Percentiles rank a stretch among this genome's conserved stretches.
phyloP scores from a whole-genome alignment of 345 rosid species.

The Durio zibethinus region DNA sequence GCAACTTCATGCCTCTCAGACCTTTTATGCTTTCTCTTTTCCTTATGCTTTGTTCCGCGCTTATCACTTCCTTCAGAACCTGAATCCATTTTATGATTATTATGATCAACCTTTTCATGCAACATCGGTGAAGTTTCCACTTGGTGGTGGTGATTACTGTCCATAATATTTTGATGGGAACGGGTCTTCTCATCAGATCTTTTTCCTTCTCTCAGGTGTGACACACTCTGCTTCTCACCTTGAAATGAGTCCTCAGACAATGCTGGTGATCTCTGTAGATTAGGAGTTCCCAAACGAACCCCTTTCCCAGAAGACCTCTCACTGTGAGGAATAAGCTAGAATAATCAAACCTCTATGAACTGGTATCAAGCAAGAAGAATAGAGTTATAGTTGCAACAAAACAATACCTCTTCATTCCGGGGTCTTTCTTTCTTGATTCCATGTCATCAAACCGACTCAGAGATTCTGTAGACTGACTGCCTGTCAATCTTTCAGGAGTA shows the following conservation, averaged over 20 bases:
- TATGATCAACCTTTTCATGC: conserved; percentile 39
- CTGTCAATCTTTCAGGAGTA: conserved; percentile 26
- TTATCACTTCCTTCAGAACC: conserved; percentile 53
- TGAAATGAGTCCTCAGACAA: conserved; percentile 25
- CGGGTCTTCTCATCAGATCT: conserved; percentile 37
- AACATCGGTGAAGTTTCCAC: conserved; percentile 25
- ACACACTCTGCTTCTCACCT: conserved; percentile 21
- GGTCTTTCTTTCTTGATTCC: conserved; percentile 36
- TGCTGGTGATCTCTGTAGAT: conserved; percentile 40
- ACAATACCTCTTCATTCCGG: conserved; percentile 50
- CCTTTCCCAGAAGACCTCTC: conserved; percentile 43
- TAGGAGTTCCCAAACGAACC: conserved; percentile 30
- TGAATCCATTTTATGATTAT: conserved; percentile 38
- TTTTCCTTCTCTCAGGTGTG: conserved; percentile 22
- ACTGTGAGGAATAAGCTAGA: conserved; percentile 40
- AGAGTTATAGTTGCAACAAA: background rate
- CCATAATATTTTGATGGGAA: conserved; percentile 29
- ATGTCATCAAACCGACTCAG: conserved; percentile 18
- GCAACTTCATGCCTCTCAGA: conserved; percentile 46
- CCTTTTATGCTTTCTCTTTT: conserved; percentile 62
- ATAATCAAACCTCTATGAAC: conserved; percentile 4
- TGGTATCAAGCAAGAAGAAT: conserved; percentile 9
- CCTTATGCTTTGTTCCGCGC: conserved; percentile 40
- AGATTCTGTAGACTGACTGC: conserved; percentile 25
- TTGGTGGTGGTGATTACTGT: conserved; percentile 23